Evolutionary conservation across 192 early-diverging fungal genomes (phyloP).

Genomic region (Umbelopsis vinacea): DNA sequence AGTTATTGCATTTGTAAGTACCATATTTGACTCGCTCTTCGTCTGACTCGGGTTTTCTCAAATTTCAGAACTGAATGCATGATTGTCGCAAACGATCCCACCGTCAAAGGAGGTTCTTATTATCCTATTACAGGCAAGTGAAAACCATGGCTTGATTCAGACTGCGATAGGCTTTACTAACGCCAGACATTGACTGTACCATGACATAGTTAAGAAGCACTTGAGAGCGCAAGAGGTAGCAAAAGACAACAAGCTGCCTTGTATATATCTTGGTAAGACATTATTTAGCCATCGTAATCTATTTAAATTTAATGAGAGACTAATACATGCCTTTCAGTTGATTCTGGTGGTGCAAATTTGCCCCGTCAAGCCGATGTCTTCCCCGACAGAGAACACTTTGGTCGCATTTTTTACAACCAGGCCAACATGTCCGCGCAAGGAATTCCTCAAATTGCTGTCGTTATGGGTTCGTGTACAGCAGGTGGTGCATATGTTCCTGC

Average conservation of each 20-base stretch:
- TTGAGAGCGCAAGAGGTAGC: slow-evolving; percentile 97
- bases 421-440: slow-evolving; percentile 70
- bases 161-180: not conserved
- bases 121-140: slow-evolving; percentile 79
- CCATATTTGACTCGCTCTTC: too few relatives aligned
- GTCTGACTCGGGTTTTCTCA: not conserved
- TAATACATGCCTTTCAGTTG: slow-evolving; percentile 59
- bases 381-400: slow-evolving; percentile 93
- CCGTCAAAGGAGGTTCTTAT: slow-evolving; percentile 98
- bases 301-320: not conserved
- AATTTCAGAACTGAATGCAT: slow-evolving; percentile 82
- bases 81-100: slow-evolving; percentile 97
- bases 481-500: slow-evolving; percentile 98
- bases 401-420: slow-evolving; percentile 97
- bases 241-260: slow-evolving; percentile 89
- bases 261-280: slow-evolving; percentile 79
- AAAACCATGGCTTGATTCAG: not conserved
- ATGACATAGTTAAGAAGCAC: slow-evolving; percentile 87
- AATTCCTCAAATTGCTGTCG: slow-evolving; percentile 97
- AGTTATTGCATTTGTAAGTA: not conserved
- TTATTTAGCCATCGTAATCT: not conserved
- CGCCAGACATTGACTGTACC: too few relatives aligned
- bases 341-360: slow-evolving; percentile 94
- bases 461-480: slow-evolving; percentile 96
- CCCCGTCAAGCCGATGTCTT: slow-evolving; percentile 95